Evolutionary conservation across 2,329 filamentous ascomycete genomes (phyloP).

Genomic region (Eutypella sp.): DNA sequence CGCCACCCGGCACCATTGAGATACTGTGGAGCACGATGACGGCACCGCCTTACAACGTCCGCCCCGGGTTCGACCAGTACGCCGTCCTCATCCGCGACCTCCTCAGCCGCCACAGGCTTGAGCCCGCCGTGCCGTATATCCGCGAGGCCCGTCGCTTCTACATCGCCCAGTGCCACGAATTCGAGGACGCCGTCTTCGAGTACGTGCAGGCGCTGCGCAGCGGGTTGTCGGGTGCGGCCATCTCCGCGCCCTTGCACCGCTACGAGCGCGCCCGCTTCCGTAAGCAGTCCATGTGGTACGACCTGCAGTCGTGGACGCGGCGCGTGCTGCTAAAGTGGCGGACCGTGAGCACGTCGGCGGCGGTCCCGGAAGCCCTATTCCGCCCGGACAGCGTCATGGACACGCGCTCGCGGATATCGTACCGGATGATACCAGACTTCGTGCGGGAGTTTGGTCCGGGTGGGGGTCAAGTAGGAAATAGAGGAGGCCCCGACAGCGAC

Average conservation of each 20-base stretch:
- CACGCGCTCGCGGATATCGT: constrained; percentile 3
- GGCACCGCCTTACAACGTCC: constrained; percentile 48
- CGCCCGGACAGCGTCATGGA: constrained; percentile 5
- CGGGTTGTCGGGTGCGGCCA: constrained; percentile 11
- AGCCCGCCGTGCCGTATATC: constrained; percentile 22
- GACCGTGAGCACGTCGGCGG: constrained; percentile 1
- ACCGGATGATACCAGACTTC: constrained; percentile 34
- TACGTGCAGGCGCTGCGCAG: constrained; percentile 21
- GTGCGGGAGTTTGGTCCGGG: constrained; percentile 38
- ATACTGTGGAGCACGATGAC: constrained; percentile 57
- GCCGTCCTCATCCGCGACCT: constrained; percentile 44
- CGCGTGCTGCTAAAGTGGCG: constrained; percentile 15
- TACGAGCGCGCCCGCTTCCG: constrained; percentile 21
- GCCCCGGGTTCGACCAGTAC: constrained; percentile 52
- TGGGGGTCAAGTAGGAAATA: too few relatives aligned
- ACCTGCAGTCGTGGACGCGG: constrained; percentile 23
- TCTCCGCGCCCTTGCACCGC: constrained; percentile 5
- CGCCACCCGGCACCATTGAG: constrained; percentile 40
- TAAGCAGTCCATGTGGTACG: constrained; percentile 29
- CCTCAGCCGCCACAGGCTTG: constrained; percentile 7
- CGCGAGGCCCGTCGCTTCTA: constrained; percentile 23
- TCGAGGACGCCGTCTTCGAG: constrained; percentile 18
- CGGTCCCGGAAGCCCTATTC: neutral
- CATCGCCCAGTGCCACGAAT: constrained; percentile 18
- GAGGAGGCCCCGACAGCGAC: too few relatives aligned